These are phyloP conservation scores for Suillus bovinus DNA, from an alignment of 768 basidiomycete genomes.

Conservation along the genomic window DNA sequence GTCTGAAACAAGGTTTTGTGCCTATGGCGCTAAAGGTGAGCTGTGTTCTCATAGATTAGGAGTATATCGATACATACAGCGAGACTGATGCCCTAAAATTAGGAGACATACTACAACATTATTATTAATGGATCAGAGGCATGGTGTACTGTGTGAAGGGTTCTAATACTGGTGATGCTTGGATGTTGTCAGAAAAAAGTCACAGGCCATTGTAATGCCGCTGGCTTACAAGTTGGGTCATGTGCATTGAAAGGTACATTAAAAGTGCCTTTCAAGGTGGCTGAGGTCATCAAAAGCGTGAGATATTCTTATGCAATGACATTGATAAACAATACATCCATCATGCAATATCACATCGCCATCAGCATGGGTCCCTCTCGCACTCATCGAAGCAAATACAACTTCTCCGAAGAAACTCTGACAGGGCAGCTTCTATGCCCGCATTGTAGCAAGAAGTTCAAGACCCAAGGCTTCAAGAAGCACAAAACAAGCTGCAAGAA, in stretches of 20 bases:
- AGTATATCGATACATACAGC: too few relatives aligned
- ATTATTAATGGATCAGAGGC: too few relatives aligned
- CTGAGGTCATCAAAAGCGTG: background rate
- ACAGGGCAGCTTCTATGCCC: background rate
- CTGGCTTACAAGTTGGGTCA: too few relatives aligned
- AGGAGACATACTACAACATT: too few relatives aligned
- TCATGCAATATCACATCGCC: background rate
- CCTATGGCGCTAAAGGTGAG: too few relatives aligned
- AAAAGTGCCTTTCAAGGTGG: background rate
- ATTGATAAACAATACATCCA: background rate
- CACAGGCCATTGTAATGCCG: too few relatives aligned
- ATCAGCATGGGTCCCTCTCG: background rate
- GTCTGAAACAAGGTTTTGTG: too few relatives aligned
- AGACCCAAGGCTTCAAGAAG: conserved; percentile 5
- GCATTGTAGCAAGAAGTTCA: conserved; percentile 1
- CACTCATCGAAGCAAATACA: background rate
- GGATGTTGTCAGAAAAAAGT: too few relatives aligned
- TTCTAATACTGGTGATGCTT: too few relatives aligned
- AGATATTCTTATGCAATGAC: background rate
- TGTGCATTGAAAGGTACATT: background rate
- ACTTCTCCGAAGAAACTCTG: background rate
- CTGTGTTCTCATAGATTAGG: too few relatives aligned
- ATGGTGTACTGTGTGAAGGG: too few relatives aligned
- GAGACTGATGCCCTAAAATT: too few relatives aligned
- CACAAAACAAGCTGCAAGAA: conserved; percentile 5